Percentiles rank a stretch among this genome's conserved stretches.
These are phyloP conservation scores for Mycena filopes DNA, from an alignment of 768 basidiomycete genomes.

Conservation along the genomic window DNA sequence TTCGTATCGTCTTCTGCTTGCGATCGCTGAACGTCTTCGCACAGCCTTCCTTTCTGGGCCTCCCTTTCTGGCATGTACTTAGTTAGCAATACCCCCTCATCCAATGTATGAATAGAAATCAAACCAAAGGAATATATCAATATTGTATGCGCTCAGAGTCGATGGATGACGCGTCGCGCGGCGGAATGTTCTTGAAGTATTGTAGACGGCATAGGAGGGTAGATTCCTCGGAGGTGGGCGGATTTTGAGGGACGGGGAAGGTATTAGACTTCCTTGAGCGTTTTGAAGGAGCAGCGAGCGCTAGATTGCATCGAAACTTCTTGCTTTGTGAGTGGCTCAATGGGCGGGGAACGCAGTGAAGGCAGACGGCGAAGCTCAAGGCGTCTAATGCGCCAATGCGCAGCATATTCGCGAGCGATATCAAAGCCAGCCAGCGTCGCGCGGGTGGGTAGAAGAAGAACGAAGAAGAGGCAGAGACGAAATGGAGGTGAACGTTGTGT, in stretches of 20 bases:
- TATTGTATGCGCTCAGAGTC: conserved; percentile 13
- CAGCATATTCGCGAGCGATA: no score
- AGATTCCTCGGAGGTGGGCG: no score
- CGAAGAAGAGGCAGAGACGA: no score
- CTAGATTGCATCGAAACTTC: no score
- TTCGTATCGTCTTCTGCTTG: background rate
- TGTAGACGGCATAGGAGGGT: background rate
- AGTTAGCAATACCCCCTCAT: conserved; percentile 23
- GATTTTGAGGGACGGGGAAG: background rate
- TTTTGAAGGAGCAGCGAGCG: no score
- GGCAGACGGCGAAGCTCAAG: no score
- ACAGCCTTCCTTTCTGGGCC: no score
- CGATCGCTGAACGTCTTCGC: conserved; percentile 11
- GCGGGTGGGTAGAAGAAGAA: background rate
- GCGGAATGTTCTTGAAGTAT: background rate
- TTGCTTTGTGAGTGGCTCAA: no score
- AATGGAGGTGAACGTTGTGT: no score
- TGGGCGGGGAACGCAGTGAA: no score
- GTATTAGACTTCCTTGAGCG: background rate
- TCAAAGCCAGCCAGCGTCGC: no score
- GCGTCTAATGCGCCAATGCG: no score
- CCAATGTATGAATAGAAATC: conserved; percentile 33
- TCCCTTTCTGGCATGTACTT: conserved; percentile 31
- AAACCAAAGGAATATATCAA: conserved; percentile 30
- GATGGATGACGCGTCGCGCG: conserved; percentile 20